Evolutionary conservation across 257 asterid genomes (phyloP), one percentile per base, ranked within the genome.

Genomic region (Verbena officinalis): DNA sequence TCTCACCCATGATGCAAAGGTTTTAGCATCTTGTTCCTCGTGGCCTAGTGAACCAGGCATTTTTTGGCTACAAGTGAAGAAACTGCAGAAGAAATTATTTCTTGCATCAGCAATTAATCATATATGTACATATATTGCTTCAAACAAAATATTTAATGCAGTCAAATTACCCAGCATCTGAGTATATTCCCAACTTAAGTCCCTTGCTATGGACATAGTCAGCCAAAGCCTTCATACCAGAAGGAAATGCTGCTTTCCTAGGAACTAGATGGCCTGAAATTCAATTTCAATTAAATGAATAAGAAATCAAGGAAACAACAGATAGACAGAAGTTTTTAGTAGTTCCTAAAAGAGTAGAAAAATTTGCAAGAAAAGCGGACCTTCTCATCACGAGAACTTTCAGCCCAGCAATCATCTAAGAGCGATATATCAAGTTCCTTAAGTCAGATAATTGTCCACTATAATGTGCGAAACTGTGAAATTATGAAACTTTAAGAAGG

Each of bases 31-130:
- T 5, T 79, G 88, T 57, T 89, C 95, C 82, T 89, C 98, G 2
- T 85, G 69, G 14, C 97, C 98, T 6, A 93, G 96, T 60, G 98
- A 89, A 67, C 97, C 98, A 0, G 98, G 97, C 97, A 87, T 87
- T 55, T 73, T 64, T 31, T 84, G 79, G 85, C 90, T 77, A 30
- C 98, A 93, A 15, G 97, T 93, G 62, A 38, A 84, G 63, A 77
- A 85, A 14, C 98, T 92, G 93, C 55, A 73, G 56, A 67, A 17
- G 23, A 64, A 59, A 58, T 59, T 15, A 53, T 21, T 9, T 16
- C 5, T 27, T 27, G 33, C 33, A 27, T 27, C 33, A 27, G 5
- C 33, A 27, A 27, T 27, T 27, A 5, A 27, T 27, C 33, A 27
- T 27, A 27, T 27, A 27, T 27, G 5, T 27, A 58, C 3, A 20